Conservation (phyloP, 441 rosid species). For the Rhodomyrtus psidioides region DNA sequence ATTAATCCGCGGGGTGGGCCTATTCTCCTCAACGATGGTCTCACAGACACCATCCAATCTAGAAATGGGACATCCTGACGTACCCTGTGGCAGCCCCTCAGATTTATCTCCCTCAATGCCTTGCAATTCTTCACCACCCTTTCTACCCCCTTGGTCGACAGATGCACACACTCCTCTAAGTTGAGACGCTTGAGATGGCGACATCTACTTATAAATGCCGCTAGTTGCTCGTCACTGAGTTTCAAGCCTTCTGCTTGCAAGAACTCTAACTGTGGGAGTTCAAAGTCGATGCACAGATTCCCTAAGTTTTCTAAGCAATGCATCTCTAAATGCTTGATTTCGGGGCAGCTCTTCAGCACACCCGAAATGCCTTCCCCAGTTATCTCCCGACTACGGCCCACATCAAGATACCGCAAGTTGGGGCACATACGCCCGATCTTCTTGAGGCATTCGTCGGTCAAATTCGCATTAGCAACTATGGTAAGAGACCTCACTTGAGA, state of each 20-base stretch:
- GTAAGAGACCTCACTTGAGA: slow-evolving; percentile 26
- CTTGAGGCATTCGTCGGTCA: slow-evolving; percentile 38
- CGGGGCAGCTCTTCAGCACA: slow-evolving; percentile 30
- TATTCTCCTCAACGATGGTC: slow-evolving; percentile 60
- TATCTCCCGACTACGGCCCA: slow-evolving; percentile 32
- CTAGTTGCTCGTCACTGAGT: slow-evolving; percentile 30
- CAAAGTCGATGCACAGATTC: slow-evolving; percentile 25
- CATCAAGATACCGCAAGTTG: slow-evolving; percentile 25
- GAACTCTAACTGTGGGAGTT: slow-evolving; percentile 42
- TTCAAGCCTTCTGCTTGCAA: slow-evolving; percentile 33
- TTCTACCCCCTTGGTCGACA: slow-evolving; percentile 45
- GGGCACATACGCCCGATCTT: slow-evolving; percentile 33
- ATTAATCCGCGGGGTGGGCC: slow-evolving; percentile 25
- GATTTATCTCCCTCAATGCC: slow-evolving; percentile 44
- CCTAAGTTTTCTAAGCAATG: slow-evolving; percentile 24
- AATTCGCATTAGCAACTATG: slow-evolving; percentile 29
- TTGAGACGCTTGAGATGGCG: slow-evolving; percentile 30
- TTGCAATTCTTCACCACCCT: slow-evolving; percentile 38
- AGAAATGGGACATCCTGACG: slow-evolving; percentile 15
- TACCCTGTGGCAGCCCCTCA: slow-evolving; percentile 31
- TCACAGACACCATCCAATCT: slow-evolving; percentile 42
- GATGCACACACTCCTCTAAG: slow-evolving; percentile 38
- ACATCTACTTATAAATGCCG: slow-evolving; percentile 40
- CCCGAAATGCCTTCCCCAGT: slow-evolving; percentile 42
- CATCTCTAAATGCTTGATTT: slow-evolving; percentile 36